Conservation (phyloP, 148 eudicot genomes). For the Rhododendron henanense region DNA sequence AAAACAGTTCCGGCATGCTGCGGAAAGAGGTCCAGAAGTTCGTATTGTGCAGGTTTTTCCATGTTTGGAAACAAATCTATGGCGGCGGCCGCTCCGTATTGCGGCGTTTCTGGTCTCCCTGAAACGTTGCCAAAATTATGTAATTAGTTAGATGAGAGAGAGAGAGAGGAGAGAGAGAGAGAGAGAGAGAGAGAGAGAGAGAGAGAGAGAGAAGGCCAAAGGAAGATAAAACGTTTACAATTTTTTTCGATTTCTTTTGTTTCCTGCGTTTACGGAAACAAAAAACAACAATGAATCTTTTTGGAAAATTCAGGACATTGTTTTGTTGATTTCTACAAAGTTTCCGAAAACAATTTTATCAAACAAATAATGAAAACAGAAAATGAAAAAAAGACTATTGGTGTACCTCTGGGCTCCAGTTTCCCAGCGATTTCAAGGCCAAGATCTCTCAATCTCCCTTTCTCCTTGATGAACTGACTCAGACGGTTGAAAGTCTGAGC, state of each 20-base stretch:
- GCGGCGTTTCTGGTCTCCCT: slow-evolving; percentile 18
- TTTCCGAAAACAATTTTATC: no score
- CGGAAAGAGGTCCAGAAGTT: slow-evolving; percentile 12
- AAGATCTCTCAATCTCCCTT: slow-evolving; percentile 35
- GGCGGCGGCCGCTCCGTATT: background rate
- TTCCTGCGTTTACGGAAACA: no score
- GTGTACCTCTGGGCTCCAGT: slow-evolving; percentile 32
- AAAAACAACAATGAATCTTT: no score
- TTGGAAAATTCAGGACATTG: no score
- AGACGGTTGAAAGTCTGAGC: slow-evolving; percentile 47
- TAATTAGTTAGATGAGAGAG: background rate
- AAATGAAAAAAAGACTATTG: background rate
- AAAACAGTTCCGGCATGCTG: background rate
- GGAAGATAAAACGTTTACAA: no score
- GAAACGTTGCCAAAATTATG: background rate
- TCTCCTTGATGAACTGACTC: slow-evolving; percentile 61
- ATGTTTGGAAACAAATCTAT: slow-evolving; percentile 15
- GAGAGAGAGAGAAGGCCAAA: no score
- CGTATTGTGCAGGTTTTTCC: slow-evolving; percentile 9
- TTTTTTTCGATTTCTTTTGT: no score
- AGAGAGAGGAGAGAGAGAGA: no score
- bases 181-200: no score
- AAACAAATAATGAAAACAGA: background rate
- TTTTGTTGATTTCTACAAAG: no score
- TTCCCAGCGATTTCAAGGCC: slow-evolving; percentile 29